Base-by-base conservation (phyloP, 2,329 filamentous ascomycete species). In the Neonectria coccinea region DNA sequence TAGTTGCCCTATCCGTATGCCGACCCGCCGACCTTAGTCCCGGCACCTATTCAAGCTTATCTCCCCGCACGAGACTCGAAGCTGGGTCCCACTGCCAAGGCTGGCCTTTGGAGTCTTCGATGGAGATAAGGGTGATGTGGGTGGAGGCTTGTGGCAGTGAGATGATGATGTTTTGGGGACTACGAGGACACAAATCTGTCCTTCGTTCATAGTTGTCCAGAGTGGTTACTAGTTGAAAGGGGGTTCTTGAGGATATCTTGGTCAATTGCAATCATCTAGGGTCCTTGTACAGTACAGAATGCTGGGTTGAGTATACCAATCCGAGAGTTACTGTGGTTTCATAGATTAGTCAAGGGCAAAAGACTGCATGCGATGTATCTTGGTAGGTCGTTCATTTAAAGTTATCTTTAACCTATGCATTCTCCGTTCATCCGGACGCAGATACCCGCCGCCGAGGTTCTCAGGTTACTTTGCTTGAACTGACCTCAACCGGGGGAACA, bases 11-110 rank as follows among this genome's bases (percentile, higher is more conserved):
- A 51, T 51, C n/a, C n/a, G 16, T 44, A 36, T 25, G n/a, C n/a
- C 52, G 22, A 18, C 22, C 20, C 22, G 25, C 36, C 53, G n/a
- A 45, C 53, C 27, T 2, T 2, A 36, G 16, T 27, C n/a, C 6
- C 16, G 33, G 52, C 20, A 42, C 4, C 22, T n/a, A 1, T 41
- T 42, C 33, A 42, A 55, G 36, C 52, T 55, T 55, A 55, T 44
- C 36, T 41, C 33, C 36, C 52, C 52, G 25, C 52, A 44, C 31
- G 52, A 29, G 33, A 29, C 48, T 51, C n/a, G 29, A 8, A 9
- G 27, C 29, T 20, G 10, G 29, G 29, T 20, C 48, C 48, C 48
- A 10, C 14, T 11, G 16, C 16, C 29, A 33, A 51, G n/a, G 5
- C n/a, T 18, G n/a, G 27, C 14, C 12, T 48, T 47, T 9, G 6